Evolutionary conservation across 768 basidiomycete genomes (phyloP).

Genomic region (Vararia minispora): DNA sequence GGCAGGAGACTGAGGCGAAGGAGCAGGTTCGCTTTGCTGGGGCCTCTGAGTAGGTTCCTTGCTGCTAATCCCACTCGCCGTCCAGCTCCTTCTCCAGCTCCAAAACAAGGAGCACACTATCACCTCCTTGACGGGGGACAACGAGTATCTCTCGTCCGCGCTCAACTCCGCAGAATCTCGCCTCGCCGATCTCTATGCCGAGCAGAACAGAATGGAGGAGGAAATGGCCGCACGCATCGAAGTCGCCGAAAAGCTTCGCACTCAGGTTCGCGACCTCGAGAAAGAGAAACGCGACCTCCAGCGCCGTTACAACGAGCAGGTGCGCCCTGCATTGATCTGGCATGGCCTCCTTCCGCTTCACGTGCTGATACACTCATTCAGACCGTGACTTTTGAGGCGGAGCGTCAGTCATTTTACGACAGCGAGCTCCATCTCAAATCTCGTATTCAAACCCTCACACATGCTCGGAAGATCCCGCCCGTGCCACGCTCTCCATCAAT

Average conservation of each 20-base stretch:
- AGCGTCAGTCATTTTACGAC: constrained; percentile 87
- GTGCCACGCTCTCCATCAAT: constrained; percentile 20
- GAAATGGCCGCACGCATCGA: constrained; percentile 77
- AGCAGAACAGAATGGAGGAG: constrained; percentile 71
- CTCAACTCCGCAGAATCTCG: constrained; percentile 61
- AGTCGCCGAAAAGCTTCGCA: constrained; percentile 69
- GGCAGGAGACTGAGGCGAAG: constrained; percentile 71
- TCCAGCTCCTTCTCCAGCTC: constrained; percentile 64
- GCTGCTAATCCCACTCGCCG: too few species aligned
- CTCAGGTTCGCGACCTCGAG: constrained; percentile 76
- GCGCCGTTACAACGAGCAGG: constrained; percentile 85
- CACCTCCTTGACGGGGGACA: constrained; percentile 47
- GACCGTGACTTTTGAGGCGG: constrained; percentile 85
- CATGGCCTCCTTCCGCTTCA: not conserved
- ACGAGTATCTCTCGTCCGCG: constrained; percentile 50
- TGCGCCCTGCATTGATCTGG: constrained; percentile 19
- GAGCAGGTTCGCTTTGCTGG: constrained; percentile 46
- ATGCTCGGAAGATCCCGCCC: constrained; percentile 44
- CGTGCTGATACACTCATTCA: constrained; percentile 22
- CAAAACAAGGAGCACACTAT: constrained; percentile 75
- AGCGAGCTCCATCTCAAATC: constrained; percentile 91
- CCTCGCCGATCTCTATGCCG: constrained; percentile 68
- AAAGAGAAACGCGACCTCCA: constrained; percentile 79
- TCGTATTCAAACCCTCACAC: constrained; percentile 70
- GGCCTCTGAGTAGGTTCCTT: too few species aligned